A percentile compares a stretch with the other conserved stretches of the same genome.
Conservation (phyloP, 2,329 filamentous ascomycete genomes). For the Aspergillus ruber region DNA sequence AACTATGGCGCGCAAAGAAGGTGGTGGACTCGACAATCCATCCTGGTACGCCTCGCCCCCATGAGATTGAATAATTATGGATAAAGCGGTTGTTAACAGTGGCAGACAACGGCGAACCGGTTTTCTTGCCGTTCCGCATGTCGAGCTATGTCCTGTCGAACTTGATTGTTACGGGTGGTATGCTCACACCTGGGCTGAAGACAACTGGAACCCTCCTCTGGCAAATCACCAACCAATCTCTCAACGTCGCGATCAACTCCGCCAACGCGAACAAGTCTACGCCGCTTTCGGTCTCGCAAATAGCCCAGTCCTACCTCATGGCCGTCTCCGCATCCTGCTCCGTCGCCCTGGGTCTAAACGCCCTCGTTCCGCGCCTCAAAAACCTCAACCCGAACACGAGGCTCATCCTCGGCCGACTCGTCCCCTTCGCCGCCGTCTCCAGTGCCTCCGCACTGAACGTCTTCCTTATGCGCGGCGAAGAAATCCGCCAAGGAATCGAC, state of each 20-base stretch:
- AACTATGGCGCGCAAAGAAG: constrained; percentile 94
- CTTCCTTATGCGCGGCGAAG: constrained; percentile 94
- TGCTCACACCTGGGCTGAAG: constrained; percentile 85
- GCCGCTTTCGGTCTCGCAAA: constrained; percentile 70
- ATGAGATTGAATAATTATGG: not conserved
- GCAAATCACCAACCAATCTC: constrained; percentile 94
- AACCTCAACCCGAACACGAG: constrained; percentile 67
- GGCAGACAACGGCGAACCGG: constrained; percentile 81
- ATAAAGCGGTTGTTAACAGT: not conserved
- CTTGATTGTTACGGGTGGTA: constrained; percentile 87
- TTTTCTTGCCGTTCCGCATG: constrained; percentile 95
- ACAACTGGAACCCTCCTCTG: constrained; percentile 82
- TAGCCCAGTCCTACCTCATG: constrained; percentile 83
- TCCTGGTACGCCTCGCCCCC: constrained; percentile 59
- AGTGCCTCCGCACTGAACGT: constrained; percentile 89
- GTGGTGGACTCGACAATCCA: constrained; percentile 94
- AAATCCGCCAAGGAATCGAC: constrained; percentile 89
- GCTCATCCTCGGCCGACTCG: constrained; percentile 73
- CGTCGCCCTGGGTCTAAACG: constrained; percentile 86
- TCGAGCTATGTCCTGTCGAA: constrained; percentile 92
- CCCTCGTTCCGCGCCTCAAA: constrained; percentile 77
- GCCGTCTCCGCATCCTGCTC: constrained; percentile 90
- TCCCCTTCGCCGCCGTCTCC: constrained; percentile 93
- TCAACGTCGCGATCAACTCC: constrained; percentile 97
- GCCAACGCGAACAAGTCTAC: constrained; percentile 98